Percentiles rank a stretch among this genome's conserved stretches.
phyloP scores from a whole-genome alignment of 768 basidiomycete species.

The Pholiota microspora region DNA sequence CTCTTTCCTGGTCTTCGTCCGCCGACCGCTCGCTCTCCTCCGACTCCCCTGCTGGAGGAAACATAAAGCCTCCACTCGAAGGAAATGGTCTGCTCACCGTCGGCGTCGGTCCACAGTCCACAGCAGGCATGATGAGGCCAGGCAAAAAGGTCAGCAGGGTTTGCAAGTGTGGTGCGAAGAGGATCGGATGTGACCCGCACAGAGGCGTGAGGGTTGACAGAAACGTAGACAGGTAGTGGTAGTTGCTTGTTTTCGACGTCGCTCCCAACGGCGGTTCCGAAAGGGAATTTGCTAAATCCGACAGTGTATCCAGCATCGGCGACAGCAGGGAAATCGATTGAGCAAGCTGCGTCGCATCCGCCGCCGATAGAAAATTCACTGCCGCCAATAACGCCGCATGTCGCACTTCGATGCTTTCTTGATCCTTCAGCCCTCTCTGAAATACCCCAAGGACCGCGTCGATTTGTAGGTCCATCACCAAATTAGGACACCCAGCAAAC shows the following conservation, averaged over 20 bases:
- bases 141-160: slow-evolving; percentile 71
- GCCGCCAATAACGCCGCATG: slow-evolving; percentile 71
- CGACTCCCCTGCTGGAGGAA: slow-evolving; percentile 31
- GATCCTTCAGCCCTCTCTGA: slow-evolving; percentile 66
- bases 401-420: slow-evolving; percentile 66
- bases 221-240: slow-evolving; percentile 59
- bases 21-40: slow-evolving; percentile 26
- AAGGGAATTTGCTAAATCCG: slow-evolving; percentile 44
- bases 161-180: slow-evolving; percentile 74
- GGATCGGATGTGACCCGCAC: slow-evolving; percentile 58
- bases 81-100: slow-evolving; percentile 48
- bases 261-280: slow-evolving; percentile 26
- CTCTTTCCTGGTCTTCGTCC: slow-evolving; percentile 47
- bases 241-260: slow-evolving; percentile 29
- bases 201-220: slow-evolving; percentile 70
- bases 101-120: slow-evolving; percentile 49
- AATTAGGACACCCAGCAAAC: slow-evolving; percentile 71
- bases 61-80: slow-evolving; percentile 33
- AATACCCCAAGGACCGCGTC: slow-evolving; percentile 68
- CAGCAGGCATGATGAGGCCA: slow-evolving; percentile 60
- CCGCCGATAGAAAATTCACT: slow-evolving; percentile 64
- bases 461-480: slow-evolving; percentile 74
- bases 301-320: slow-evolving; percentile 75
- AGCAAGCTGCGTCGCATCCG: slow-evolving; percentile 58
- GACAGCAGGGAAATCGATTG: slow-evolving; percentile 60